These are phyloP conservation scores for Danielozyma ontarioensis DNA, from an alignment of 805 yeast species.

Conservation along the genomic window DNA sequence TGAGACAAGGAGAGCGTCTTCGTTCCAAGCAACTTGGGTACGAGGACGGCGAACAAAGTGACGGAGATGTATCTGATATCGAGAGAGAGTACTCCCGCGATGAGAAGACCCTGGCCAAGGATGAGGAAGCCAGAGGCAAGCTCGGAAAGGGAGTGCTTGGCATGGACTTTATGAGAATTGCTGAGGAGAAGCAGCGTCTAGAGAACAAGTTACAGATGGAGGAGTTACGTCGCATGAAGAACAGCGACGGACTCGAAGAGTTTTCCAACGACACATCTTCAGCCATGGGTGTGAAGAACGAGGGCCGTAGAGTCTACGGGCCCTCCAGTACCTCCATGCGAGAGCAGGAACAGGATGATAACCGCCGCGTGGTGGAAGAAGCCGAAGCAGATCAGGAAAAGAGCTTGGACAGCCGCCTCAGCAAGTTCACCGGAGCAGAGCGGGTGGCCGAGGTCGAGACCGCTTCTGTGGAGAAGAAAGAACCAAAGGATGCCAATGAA, in stretches of 20 bases:
- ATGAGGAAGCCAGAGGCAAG: slow-evolving; percentile 26
- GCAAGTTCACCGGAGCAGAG: slow-evolving; percentile 3
- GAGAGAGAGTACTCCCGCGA: slow-evolving; percentile 34
- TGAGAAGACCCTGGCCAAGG: slow-evolving; percentile 30
- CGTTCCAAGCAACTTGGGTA: slow-evolving; percentile 67
- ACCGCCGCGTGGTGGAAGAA: slow-evolving; percentile 28
- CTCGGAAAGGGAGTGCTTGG: slow-evolving; percentile 86
- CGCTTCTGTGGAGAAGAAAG: slow-evolving; percentile 8
- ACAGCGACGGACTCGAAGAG: slow-evolving; percentile 37
- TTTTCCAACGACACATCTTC: slow-evolving; percentile 28
- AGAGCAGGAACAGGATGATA: slow-evolving; percentile 26
- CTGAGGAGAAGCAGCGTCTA: slow-evolving; percentile 63
- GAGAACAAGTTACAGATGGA: slow-evolving; percentile 53
- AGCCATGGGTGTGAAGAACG: slow-evolving; percentile 53
- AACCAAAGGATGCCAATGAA: slow-evolving; percentile 4
- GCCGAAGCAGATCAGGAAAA: slow-evolving; percentile 46
- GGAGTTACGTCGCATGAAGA: slow-evolving; percentile 43
- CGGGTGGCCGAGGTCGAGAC: slow-evolving; percentile 8
- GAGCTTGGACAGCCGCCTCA: slow-evolving; percentile 38
- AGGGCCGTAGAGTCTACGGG: slow-evolving; percentile 78
- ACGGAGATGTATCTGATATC: slow-evolving; percentile 46
- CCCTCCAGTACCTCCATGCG: slow-evolving; percentile 49
- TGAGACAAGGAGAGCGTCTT: slow-evolving; percentile 77
- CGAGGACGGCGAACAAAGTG: slow-evolving; percentile 50
- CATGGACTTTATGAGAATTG: slow-evolving; percentile 94